phyloP scores from a whole-genome alignment of 1,284 basidiomycete species.

The Microbotryum saponariae region DNA sequence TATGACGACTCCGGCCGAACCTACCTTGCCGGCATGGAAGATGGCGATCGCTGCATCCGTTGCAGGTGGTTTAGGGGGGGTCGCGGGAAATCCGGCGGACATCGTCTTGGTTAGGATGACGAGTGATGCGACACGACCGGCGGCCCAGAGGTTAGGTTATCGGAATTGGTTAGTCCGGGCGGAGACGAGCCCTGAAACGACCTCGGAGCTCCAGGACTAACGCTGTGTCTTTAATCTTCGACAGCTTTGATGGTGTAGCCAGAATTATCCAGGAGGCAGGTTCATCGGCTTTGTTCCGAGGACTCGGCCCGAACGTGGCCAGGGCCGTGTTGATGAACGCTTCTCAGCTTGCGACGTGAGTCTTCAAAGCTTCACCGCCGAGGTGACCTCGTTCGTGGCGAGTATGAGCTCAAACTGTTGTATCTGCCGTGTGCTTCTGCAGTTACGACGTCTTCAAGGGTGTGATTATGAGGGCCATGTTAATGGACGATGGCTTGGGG shows the following conservation, averaged over 20 bases:
- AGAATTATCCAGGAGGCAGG: constrained; percentile 63
- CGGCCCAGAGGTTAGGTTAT: constrained; percentile 76
- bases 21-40: constrained; percentile 58
- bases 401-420: neutral
- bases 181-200: neutral
- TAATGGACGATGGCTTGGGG: constrained; percentile 69
- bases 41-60: constrained; percentile 56
- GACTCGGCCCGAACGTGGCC: constrained; percentile 77
- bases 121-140: constrained; percentile 76
- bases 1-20: constrained; percentile 40
- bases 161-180: constrained; percentile 29
- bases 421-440: neutral
- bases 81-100: constrained; percentile 72
- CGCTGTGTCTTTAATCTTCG: constrained; percentile 36
- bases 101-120: constrained; percentile 64
- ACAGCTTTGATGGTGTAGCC: constrained; percentile 74
- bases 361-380: constrained; percentile 40
- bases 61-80: constrained; percentile 30
- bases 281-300: constrained; percentile 60
- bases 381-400: neutral
- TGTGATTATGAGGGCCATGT: constrained; percentile 58
- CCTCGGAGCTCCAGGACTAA: neutral
- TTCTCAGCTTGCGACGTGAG: constrained; percentile 76
- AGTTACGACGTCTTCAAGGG: constrained; percentile 88
- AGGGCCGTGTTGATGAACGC: constrained; percentile 84